Base-by-base conservation (phyloP, 2,329 filamentous ascomycete species). In the Monosporascus sp. region DNA sequence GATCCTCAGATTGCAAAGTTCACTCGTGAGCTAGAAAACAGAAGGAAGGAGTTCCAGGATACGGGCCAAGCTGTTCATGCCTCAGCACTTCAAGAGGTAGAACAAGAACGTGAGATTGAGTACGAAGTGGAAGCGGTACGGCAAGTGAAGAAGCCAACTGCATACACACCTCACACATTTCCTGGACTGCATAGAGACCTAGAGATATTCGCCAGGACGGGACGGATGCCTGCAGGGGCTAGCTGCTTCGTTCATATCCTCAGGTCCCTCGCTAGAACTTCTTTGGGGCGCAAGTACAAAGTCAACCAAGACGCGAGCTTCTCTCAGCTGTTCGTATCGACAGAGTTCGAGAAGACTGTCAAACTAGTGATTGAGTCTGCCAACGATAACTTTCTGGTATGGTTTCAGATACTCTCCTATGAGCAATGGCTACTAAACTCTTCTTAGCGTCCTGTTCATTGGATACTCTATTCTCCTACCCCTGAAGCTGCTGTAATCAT, bases 61-160 rank as follows among this genome's bases (percentile, higher is more conserved):
- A 69, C 62, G 1, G 76, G 78, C 27, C 65, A 65, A 2, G 76
- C 76, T 0, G 70, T 73, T 2, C 73, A 78, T 50, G 72, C 70
- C 0, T 79, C 79, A 0, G 78, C 80, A 0, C 65, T 88, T 0
- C 76, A 86, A 48, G 85, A 88, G 52, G 84, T 80, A 0, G 78
- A 80, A 40, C 76, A 80, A 54, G 81, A 86, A 57, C 70, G 83
- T 17, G 83, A 87, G 55, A 75, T 85, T 0, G 82, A 79, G 3
- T 73, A 78, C 17, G 77, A 86, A 57, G 74, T 85, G 0, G 82
- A 87, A 53, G 69, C 74, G 7, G 75, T 84, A 0, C 77, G 82
- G 0, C 76, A 85, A 56, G 69, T 78, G 2, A 76, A 85, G 60
- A 77, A 72, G 27, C 77, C 74, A 0, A 38, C 65, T 0, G 64